Base-by-base conservation (phyloP, 148 eudicot species). In the Vaccinium myrtillus region DNA sequence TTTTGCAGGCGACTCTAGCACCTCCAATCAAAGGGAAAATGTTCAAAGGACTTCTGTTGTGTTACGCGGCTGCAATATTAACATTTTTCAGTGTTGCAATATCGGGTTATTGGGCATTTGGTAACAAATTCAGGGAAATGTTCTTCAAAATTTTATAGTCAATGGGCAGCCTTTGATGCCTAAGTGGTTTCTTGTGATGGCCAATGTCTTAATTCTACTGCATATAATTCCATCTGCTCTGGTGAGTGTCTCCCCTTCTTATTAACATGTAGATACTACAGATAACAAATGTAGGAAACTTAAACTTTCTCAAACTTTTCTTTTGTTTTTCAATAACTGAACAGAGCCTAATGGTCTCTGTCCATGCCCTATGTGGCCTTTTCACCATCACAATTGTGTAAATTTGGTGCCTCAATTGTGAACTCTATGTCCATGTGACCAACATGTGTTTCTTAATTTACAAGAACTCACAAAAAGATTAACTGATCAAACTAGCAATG, bases 101-200 rank as follows among this genome's bases (percentile, higher is more conserved):
- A 36, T 92, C 98, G 15, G 94, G 95, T 1, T 94, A 93, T 43
- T 94, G 98, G 95, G 95, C 95, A 48, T 92, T 94, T 77, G 98
- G 95, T 9, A 92, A 94, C 77, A 79, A 89, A 56, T 74, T 23
- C 78, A 84, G 10, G 83, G 83, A 19, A 88, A 89, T 27, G 85
- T 94, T 81, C 87, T 94, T n/a, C 88, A 85, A 71, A 94, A 90
- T 83, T 93, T 94, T 56, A 85, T 88, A 58, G 87, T 77, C 10
- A 80, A 89, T 69, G 88, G 87, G 67, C 76, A 77, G 56, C 88
- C 88, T 8, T 82, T 93, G 85, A 54, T 94, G 74, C 95, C 95
- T 27, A 91, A 88, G 82, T 89, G 91, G 95, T 90, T 92, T 75
- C 88, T 94, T 78, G 49, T 87, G 54, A 84, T 90, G 77, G 93